Conservation (phyloP, 2,329 filamentous ascomycete genomes). For the Ceratocystiopsis minuta region DNA sequence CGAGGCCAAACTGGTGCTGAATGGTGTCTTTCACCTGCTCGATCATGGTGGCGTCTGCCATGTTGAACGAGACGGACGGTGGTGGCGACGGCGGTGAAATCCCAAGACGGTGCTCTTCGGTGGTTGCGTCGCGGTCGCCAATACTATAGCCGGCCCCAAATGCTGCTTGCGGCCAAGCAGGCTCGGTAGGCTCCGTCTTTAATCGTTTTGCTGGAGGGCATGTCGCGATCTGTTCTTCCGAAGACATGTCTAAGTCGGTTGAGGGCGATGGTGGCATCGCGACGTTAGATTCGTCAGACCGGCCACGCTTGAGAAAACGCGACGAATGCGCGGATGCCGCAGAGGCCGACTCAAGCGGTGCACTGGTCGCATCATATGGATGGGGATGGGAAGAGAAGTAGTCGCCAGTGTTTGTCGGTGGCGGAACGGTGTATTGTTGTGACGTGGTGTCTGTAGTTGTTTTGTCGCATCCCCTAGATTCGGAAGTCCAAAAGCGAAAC, state of each 20-base stretch:
- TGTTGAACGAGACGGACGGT: conserved; percentile 6
- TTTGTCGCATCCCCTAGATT: conserved; percentile 38
- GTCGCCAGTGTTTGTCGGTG: conserved; percentile 3
- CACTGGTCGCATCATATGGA: neutral
- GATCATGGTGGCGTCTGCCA: conserved; percentile 15
- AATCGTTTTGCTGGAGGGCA: conserved; percentile 8
- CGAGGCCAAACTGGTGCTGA: conserved; percentile 73
- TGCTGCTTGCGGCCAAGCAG: conserved; percentile 6
- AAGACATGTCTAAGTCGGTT: neutral
- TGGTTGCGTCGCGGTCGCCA: too few relatives aligned
- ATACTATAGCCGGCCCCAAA: neutral
- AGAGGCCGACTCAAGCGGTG: neutral
- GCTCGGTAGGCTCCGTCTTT: conserved; percentile 18
- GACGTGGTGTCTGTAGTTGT: conserved; percentile 21
- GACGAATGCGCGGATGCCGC: neutral
- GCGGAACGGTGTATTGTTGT: conserved; percentile 11
- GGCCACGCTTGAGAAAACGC: conserved; percentile 9
- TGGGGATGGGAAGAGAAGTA: conserved; percentile 12
- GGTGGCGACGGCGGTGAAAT: conserved; percentile 7
- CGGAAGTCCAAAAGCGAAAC: conserved; percentile 44
- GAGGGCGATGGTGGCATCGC: conserved; percentile 5
- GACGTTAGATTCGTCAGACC: neutral
- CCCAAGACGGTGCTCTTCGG: neutral
- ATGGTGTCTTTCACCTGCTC: conserved; percentile 52
- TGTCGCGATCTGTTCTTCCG: neutral